Evolutionary conservation across 495 filamentous ascomycete species (phyloP), one percentile per base, ranked within the genome.

Genomic region (Penicillium odoratum): DNA sequence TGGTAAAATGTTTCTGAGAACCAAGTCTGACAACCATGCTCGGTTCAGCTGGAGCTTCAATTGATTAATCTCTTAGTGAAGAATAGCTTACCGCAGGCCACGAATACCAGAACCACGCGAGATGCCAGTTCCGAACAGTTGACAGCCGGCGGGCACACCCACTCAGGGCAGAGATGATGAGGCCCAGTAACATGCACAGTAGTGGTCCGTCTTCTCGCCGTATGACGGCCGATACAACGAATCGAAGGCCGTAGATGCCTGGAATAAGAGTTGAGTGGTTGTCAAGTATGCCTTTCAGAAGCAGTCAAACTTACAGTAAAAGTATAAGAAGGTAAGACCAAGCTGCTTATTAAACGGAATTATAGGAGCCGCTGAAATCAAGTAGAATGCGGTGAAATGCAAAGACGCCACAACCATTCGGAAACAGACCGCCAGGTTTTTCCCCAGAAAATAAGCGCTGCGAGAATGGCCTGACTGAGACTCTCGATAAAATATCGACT

Each of bases 401-500:
- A 84, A 62, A 51, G 72, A 74, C 5, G 71, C 76, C n/a, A 84
- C 64, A 0, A 73, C 57, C 68, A 85, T 81, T 6, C 82, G 67
- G 1, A 76, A 72, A 2, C 81, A 15, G 0, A 77, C 76, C 0
- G 75, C 70, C 1, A 85, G 10, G 15, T 78, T 71, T 62, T 86
- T 86, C n/a, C 79, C 82, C 0, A 83, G 31, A 68, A 80, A 85
- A 56, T 85, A 84, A 0, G 83, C 81, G 38, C 75, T 64, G 25
- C 74, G 61, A 49, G 79, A 83, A 61, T 86, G 83, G 0, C 83
- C 80, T 0, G 78, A 72, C 28, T 78, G 74, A 0, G 78, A 69
- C 65, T 84, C 82, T 2, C 81, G 78, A 29, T 70, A 70, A 56
- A 79, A 81, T 18, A 16, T 34, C 1, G 25, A 15, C 21, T 44